Conservation (phyloP, 176 grass and related monocot species). For the Avena sativa region DNA sequence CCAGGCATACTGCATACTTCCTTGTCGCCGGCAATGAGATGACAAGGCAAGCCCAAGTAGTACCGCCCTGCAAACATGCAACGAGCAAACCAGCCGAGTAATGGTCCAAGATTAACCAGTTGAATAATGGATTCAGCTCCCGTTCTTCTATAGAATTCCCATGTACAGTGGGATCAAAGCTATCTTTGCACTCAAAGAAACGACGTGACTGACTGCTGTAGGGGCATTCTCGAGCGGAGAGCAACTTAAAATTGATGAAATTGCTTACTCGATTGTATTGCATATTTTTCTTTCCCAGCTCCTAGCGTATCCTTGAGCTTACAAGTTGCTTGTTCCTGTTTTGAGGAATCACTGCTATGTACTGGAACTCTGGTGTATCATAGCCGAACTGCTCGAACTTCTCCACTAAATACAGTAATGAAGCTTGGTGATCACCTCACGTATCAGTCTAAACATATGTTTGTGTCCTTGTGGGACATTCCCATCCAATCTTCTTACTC, state of each 20-base stretch:
- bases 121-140: not conserved
- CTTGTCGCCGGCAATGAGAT: conserved; percentile 86
- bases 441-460: not conserved
- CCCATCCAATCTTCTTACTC: not conserved
- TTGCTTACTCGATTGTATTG: not conserved
- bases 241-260: not conserved
- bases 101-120: not conserved
- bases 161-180: conserved; percentile 2
- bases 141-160: not conserved
- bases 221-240: not conserved
- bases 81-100: conserved; percentile 37
- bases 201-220: not conserved
- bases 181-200: conserved; percentile 10
- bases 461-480: not conserved
- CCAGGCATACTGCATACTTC: conserved; percentile 95
- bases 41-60: conserved; percentile 68
- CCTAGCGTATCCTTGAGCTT: not conserved
- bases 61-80: conserved; percentile 56
- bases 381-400: not conserved
- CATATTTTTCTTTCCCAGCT: not conserved
- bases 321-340: not conserved
- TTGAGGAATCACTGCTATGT: not conserved
- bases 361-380: not conserved
- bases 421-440: not conserved
- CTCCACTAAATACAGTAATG: not conserved